Percentiles rank a stretch among this genome's conserved stretches.
Conservation (phyloP, 2,329 filamentous ascomycete species). For the Fusarium pininemorale region DNA sequence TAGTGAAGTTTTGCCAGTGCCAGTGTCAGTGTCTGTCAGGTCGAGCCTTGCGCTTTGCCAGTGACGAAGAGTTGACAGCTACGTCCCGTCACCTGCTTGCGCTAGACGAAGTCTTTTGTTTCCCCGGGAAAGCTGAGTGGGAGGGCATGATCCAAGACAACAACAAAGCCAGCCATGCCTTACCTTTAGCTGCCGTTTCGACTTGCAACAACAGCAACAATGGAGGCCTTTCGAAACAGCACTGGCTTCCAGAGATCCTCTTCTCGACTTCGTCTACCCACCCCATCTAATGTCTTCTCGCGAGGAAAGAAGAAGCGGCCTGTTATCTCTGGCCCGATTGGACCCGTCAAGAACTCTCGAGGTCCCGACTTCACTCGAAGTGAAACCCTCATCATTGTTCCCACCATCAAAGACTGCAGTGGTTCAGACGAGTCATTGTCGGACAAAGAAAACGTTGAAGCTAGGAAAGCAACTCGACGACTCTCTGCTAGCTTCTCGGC, state of each 20-base stretch:
- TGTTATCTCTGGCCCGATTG: constrained; percentile 49
- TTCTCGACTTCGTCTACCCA: constrained; percentile 23
- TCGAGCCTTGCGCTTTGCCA: too few relatives aligned
- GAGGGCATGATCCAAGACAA: not conserved
- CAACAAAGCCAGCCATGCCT: not conserved
- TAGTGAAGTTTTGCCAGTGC: too few relatives aligned
- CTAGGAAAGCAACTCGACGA: constrained; percentile 34
- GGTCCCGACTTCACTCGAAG: constrained; percentile 49
- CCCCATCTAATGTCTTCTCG: constrained; percentile 16
- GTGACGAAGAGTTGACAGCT: too few relatives aligned
- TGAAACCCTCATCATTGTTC: constrained; percentile 47
- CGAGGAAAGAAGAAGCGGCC: constrained; percentile 39
- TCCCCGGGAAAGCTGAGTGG: too few relatives aligned
- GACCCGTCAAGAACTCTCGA: constrained; percentile 50
- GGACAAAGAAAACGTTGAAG: constrained; percentile 2
- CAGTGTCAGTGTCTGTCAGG: too few relatives aligned
- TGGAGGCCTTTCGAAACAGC: constrained; percentile 28
- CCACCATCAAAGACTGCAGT: constrained; percentile 49
- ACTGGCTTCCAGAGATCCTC: constrained; percentile 10
- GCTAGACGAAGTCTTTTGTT: too few relatives aligned
- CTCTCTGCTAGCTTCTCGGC: constrained; percentile 46
- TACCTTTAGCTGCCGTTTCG: not conserved
- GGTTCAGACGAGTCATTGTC: constrained; percentile 30
- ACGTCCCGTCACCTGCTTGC: too few relatives aligned
- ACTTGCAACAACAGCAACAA: not conserved